phyloP scores from a whole-genome alignment of 768 basidiomycete genomes.

The Tylopilus balloui region DNA sequence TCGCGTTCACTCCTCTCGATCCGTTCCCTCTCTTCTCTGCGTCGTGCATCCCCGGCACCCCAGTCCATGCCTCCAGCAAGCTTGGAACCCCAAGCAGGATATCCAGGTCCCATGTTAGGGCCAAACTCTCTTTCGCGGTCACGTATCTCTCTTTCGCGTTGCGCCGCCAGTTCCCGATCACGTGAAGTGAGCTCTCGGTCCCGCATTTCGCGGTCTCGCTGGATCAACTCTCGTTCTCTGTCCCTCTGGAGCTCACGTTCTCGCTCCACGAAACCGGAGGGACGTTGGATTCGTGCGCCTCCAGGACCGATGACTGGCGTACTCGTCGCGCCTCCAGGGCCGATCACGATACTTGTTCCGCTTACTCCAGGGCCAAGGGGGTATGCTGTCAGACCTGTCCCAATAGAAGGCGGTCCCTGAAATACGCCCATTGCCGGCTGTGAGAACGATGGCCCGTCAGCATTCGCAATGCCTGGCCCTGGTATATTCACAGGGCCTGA shows the following conservation, averaged over 20 bases:
- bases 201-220: conserved; percentile 27
- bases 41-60: conserved; percentile 32
- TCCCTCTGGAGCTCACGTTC: conserved; percentile 21
- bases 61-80: conserved; percentile 28
- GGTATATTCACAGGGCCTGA: conserved; percentile 4
- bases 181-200: conserved; percentile 21
- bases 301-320: conserved; percentile 14
- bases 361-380: conserved; percentile 17
- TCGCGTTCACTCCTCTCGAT: conserved; percentile 23
- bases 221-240: conserved; percentile 26
- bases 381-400: conserved; percentile 17
- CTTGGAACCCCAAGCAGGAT: conserved; percentile 34
- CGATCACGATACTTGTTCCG: conserved; percentile 24
- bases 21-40: conserved; percentile 35
- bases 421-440: conserved; percentile 30
- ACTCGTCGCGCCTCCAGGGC: conserved; percentile 23
- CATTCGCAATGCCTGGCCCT: conserved; percentile 11
- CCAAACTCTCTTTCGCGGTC: conserved; percentile 26
- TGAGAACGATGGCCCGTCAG: conserved; percentile 17
- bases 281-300: conserved; percentile 22
- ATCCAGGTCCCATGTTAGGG: conserved; percentile 17
- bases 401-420: conserved; percentile 22
- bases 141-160: conserved; percentile 26
- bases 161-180: conserved; percentile 19
- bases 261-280: conserved; percentile 32